A percentile compares a stretch with the other conserved stretches of the same genome.
Conservation (phyloP, 495 filamentous ascomycete species). For the Talaromyces liani region DNA sequence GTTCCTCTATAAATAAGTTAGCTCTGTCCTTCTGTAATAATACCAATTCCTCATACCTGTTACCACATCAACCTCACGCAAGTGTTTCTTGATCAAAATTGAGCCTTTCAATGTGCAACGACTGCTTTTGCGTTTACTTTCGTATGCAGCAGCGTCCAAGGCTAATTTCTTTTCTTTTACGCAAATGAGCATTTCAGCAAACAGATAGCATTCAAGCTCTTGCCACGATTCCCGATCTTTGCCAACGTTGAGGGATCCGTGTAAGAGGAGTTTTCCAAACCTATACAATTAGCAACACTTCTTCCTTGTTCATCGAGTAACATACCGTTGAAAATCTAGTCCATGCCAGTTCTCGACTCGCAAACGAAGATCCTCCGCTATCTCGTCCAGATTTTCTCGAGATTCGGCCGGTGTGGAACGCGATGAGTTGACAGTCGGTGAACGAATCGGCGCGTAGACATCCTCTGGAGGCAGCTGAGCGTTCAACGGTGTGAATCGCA, state of each 20-base stretch:
- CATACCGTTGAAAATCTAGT: slow-evolving; percentile 82
- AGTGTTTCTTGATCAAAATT: slow-evolving; percentile 96
- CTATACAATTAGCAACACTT: slow-evolving; percentile 30
- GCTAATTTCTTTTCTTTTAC: slow-evolving; percentile 88
- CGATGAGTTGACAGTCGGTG: slow-evolving; percentile 23
- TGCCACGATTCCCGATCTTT: slow-evolving; percentile 98
- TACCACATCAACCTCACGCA: slow-evolving; percentile 77
- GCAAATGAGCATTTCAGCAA: slow-evolving; percentile 98
- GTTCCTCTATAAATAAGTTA: slow-evolving; percentile 50
- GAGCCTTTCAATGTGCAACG: slow-evolving; percentile 93
- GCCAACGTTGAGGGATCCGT: slow-evolving; percentile 86
- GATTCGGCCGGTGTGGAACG: slow-evolving; percentile 33
- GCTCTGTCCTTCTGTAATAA: slow-evolving; percentile 2
- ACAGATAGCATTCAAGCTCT: slow-evolving; percentile 94
- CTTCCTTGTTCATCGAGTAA: slow-evolving; percentile 2
- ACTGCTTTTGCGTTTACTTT: slow-evolving; percentile 52
- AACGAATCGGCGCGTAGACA: slow-evolving; percentile 23
- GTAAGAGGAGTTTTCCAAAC: slow-evolving; percentile 88
- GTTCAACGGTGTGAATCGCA: slow-evolving; percentile 56
- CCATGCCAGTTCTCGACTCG: slow-evolving; percentile 99
- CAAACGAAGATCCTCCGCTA: slow-evolving; percentile 77
- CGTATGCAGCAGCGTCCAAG: slow-evolving; percentile 51
- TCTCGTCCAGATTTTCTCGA: slow-evolving; percentile 65
- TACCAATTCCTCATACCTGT: slow-evolving; percentile 29
- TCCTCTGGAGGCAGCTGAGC: slow-evolving; percentile 45